These are phyloP conservation scores for Ophiosphaerella korrae DNA, from an alignment of 2,329 filamentous ascomycete genomes.

Conservation along the genomic window DNA sequence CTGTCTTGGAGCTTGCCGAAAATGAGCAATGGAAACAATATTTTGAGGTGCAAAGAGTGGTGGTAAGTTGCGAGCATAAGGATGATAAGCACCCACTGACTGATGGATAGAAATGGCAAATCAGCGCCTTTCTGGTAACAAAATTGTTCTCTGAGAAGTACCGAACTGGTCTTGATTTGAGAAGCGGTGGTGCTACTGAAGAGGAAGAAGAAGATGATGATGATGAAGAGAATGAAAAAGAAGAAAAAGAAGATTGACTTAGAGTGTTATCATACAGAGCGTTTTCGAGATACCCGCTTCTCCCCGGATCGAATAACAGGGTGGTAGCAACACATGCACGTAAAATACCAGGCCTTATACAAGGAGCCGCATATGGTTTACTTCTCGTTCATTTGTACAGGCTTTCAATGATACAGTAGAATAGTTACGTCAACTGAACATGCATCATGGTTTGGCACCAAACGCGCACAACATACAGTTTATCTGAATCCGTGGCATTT, in stretches of 20 bases:
- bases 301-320: no score
- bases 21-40: conserved; percentile 14
- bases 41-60: conserved; percentile 15
- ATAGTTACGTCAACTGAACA: conserved; percentile 2
- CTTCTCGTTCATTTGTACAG: not conserved
- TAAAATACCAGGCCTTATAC: not conserved
- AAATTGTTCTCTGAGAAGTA: not conserved
- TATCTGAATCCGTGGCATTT: conserved; percentile 21
- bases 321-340: no score
- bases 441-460: conserved; percentile 32
- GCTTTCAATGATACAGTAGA: not conserved
- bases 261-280: not conserved
- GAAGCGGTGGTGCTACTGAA: not conserved
- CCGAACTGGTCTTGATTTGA: not conserved
- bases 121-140: conserved; percentile 15
- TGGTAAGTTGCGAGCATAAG: conserved; percentile 8
- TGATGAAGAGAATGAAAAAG: not conserved
- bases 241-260: not conserved
- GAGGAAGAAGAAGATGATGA: not conserved
- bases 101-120: conserved; percentile 18
- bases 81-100: conserved; percentile 1
- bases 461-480: conserved; percentile 23
- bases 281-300: no score
- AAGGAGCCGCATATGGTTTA: not conserved
- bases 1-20: conserved; percentile 18